phyloP scores from a whole-genome alignment of 306 rosid species.

The Fragaria iinumae region DNA sequence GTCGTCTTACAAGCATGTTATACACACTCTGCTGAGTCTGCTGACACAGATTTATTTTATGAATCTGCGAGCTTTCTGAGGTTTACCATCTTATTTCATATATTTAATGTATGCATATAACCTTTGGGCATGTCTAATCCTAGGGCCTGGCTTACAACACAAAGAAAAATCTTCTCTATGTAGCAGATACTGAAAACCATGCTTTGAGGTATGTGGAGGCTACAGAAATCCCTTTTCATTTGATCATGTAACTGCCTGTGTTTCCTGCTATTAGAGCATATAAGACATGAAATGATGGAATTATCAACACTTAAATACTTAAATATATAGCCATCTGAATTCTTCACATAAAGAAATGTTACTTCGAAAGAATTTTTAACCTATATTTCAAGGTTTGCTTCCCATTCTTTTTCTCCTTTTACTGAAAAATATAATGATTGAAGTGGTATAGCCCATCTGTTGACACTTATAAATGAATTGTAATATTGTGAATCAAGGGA shows the following conservation, averaged over 20 bases:
- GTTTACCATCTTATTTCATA: slow-evolving; percentile 15
- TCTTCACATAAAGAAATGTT: neutral
- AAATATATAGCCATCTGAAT: neutral
- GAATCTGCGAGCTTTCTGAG: neutral
- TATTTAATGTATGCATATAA: slow-evolving; percentile 18
- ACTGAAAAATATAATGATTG: neutral
- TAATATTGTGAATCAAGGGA: too few species aligned
- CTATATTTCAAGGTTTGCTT: neutral
- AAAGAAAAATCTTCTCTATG: slow-evolving; percentile 80
- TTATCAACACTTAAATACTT: neutral
- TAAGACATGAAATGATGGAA: neutral
- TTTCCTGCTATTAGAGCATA: slow-evolving; percentile 6
- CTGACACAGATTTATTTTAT: neutral
- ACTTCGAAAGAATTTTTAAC: neutral
- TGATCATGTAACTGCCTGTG: neutral
- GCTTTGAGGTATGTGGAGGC: slow-evolving; percentile 69
- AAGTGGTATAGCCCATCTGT: neutral
- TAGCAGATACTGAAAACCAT: slow-evolving; percentile 96
- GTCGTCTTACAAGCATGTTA: neutral
- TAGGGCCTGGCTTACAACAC: slow-evolving; percentile 95
- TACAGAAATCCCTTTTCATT: slow-evolving; percentile 25
- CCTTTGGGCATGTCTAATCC: slow-evolving; percentile 27
- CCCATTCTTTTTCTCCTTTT: neutral
- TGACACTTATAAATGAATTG: neutral
- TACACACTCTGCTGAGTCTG: neutral